Base-by-base conservation (phyloP, 1,284 basidiomycete species). In the Lignosus rhinocerotis region DNA sequence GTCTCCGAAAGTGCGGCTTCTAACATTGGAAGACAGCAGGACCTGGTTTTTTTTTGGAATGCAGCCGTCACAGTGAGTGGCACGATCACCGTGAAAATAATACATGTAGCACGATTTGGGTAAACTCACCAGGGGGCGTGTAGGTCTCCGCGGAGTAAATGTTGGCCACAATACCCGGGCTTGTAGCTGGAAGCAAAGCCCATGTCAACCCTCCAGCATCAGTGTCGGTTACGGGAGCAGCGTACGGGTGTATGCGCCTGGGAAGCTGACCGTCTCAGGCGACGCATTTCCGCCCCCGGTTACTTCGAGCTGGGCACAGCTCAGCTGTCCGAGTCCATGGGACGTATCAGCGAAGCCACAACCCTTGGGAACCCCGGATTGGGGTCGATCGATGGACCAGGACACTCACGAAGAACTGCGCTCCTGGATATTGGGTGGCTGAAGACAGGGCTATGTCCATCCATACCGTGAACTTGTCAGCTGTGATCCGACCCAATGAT, bases 181-280 rank as follows among this genome's bases (percentile, higher is more conserved):
- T 69, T 14, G 66, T 68, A 7, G 70, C 70, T 54, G 25, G 43
- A 65, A 66, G 32, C 68, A 63, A 1, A 4, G 25, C 2, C 25
- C 4, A 25, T 25, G 25, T 25, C 25, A 4, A 4, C 4, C 25
- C 2, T 25, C 25, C 25, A 25, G 25, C 4, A 25, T 25, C 2
- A 25, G 25, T 25, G 4, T 25, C 25, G 4, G 25, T 25, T 25
- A 25, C 4, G 12, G 2, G 30, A 16, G 12, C 31, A 7, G 9
- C 65, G 60, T 56, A 74, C 75, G 69, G 19, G 62, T 64, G 69
- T 81, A 80, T 1, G 78, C 78, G 46, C 81, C 80, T 2, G 80
- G 80, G 76, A 83, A 81, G 65, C 72, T 78, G 38, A 82, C 80
- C 6, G 79, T 80, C 25, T 77, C 71, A 0, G 81, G 80, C 11